Evolutionary conservation across 2,329 filamentous ascomycete genomes (phyloP), one percentile per base, ranked within the genome.

Genomic region (Nemania sp.): DNA sequence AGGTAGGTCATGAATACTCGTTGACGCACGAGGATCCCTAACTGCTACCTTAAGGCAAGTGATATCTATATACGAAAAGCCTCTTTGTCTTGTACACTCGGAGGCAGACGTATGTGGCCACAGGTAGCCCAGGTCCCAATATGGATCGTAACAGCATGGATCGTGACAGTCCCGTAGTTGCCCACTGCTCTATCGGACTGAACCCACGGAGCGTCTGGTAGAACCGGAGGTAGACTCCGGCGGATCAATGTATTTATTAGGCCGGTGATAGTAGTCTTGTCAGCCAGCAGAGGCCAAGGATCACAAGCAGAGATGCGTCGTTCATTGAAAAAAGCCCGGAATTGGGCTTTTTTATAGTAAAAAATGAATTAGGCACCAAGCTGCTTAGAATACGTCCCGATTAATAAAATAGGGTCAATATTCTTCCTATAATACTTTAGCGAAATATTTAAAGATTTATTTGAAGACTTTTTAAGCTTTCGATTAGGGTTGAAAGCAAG

Each of bases 131-230:
- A n/a, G n/a, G n/a, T n/a, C n/a, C n/a, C n/a, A n/a, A n/a, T n/a
- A n/a, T n/a, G n/a, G n/a, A n/a, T n/a, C n/a, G n/a, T n/a, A n/a
- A n/a, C n/a, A n/a, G n/a, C n/a, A n/a, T n/a, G n/a, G n/a, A n/a
- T n/a, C n/a, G n/a, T n/a, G n/a, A n/a, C n/a, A n/a, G n/a, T n/a
- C 49, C 74, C 71, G 52, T 73, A 75, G 62, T 74, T 74, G 18
- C 29, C 47, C 57, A 74, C 43, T 7, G 63, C 51, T 6, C 67
- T 45, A 20, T 70, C 51, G 0, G 73, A 51, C 45, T n/a, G 15
- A 57, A 24, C 59, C 66, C 55, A 15, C 62, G 69, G 53, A 49
- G 49, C 1, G 55, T 45, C n/a, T 58, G 54, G 13, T 59, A 52
- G 5, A 24, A 51, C 29, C 20, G 68, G 43, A 10, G 70, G 66